Percentiles rank a stretch among this genome's conserved stretches.
Evolutionary conservation across 352 stramenopile species (phyloP).

Genomic region (Aphanomyces euteiches): DNA sequence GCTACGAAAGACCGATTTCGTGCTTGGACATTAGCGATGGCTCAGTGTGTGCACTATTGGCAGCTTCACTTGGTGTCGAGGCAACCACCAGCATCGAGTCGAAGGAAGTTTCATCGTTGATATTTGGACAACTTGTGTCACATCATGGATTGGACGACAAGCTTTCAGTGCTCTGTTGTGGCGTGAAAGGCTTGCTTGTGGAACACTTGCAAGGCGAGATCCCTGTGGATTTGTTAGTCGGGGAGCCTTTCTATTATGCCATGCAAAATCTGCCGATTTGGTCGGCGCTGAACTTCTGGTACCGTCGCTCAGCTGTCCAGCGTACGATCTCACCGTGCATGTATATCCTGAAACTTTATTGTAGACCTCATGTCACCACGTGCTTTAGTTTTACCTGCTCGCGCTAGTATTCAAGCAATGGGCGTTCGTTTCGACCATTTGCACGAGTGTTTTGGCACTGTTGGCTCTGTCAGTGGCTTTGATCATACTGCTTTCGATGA

Average conservation of each 20-base stretch:
- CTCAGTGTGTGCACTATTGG: constrained; percentile 59
- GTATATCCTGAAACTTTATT: not conserved
- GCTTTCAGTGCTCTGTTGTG: constrained; percentile 57
- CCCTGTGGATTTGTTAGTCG: constrained; percentile 55
- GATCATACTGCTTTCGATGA: constrained; percentile 70
- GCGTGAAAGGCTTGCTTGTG: constrained; percentile 56
- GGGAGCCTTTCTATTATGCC: constrained; percentile 80
- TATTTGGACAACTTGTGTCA: constrained; percentile 65
- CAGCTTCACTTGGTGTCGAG: constrained; percentile 43
- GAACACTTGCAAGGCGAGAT: constrained; percentile 57
- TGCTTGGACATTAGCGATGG: constrained; percentile 77
- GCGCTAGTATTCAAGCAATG: constrained; percentile 50
- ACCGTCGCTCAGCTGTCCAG: constrained; percentile 39
- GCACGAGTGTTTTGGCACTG: constrained; percentile 72
- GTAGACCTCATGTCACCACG: constrained; percentile 39
- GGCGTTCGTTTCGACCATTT: constrained; percentile 68
- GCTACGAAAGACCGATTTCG: constrained; percentile 34
- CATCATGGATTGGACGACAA: constrained; percentile 42
- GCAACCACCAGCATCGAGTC: constrained; percentile 73
- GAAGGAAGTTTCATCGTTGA: constrained; percentile 73
- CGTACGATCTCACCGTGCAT: not conserved
- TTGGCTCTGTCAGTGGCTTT: constrained; percentile 63
- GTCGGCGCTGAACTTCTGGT: constrained; percentile 83
- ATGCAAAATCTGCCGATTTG: constrained; percentile 83
- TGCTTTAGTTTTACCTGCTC: constrained; percentile 48